Base-by-base conservation (phyloP, 345 rosid species). In the Raphanus raphanistrum region DNA sequence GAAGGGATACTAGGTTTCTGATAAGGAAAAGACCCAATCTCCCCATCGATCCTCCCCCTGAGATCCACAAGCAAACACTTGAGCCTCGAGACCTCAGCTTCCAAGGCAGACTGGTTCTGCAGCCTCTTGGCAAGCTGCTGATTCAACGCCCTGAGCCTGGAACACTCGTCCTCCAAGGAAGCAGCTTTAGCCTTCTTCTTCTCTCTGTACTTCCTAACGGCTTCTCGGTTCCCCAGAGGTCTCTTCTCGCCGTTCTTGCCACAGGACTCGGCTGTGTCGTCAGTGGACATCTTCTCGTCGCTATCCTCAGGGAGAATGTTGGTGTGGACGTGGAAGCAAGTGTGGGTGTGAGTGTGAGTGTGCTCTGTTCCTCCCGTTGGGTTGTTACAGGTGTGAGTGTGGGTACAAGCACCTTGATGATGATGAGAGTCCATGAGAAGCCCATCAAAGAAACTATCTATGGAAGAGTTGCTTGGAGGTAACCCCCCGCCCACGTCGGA, bases 41-140 rank as follows among this genome's bases (percentile, higher is more conserved):
- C 99, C 70, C 99, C 98, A 72, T 95, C 99, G 6, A 95, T 95
- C 76, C 99, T 88, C 26, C 99, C 99, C 58, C 97, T 85, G 8
- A 95, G 87, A 70, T 95, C 99, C 61, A 93, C 98, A 77, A 93
- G 98, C 85, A 95, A 84, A 87, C 98, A 96, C 87, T 96, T 96
- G 12, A 93, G 90, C 90, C 99, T 88, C 0, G 93, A 84, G 62
- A 86, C 66, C 88, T 96, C 99, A 55, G 93, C 88, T 81, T 96
- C 98, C 85, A 96, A 84, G 54, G 87, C 87, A 61, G 91, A 90
- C 76, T 93, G 98, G 73, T 90, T 90, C 77, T 88, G 96, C 87
- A 93, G 79, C 83, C 92, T 88, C 89, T 86, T 93, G 85, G 85
- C 33, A 67, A 96, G 81, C 79, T 91, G 98, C 84, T 90, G 96